Conservation (phyloP, 192 early-diverging fungal genomes). For the Mortierella antarctica region DNA sequence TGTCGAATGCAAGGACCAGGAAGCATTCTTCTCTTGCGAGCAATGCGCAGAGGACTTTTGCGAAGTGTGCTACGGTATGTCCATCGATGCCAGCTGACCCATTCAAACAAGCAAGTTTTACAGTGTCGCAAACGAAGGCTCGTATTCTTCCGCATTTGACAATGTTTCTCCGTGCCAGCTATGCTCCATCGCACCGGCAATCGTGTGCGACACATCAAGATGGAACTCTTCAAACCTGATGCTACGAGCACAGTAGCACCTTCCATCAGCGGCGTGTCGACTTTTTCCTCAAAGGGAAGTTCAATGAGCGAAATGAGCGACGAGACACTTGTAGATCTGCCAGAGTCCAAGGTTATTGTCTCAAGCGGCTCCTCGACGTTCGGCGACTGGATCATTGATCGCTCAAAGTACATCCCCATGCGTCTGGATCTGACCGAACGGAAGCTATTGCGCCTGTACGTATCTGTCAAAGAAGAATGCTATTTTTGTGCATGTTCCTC, state of each 20-base stretch:
- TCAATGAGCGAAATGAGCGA: slow-evolving; percentile 39
- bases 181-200: slow-evolving; percentile 88
- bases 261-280: slow-evolving; percentile 21
- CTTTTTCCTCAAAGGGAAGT: slow-evolving; percentile 31
- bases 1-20: slow-evolving; percentile 90
- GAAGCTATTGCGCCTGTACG: slow-evolving; percentile 88
- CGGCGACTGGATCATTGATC: slow-evolving; percentile 86
- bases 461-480: slow-evolving; percentile 11
- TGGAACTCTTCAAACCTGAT: slow-evolving; percentile 43
- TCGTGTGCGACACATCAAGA: slow-evolving; percentile 66
- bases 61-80: slow-evolving; percentile 82
- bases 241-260: slow-evolving; percentile 10
- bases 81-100: background rate
- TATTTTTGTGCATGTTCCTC: background rate
- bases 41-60: slow-evolving; percentile 91
- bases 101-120: background rate
- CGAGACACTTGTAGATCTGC: slow-evolving; percentile 25
- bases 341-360: slow-evolving; percentile 44
- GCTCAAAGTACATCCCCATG: slow-evolving; percentile 94
- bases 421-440: slow-evolving; percentile 91
- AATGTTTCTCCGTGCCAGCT: slow-evolving; percentile 17
- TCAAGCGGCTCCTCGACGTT: slow-evolving; percentile 64
- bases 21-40: slow-evolving; percentile 76
- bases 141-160: background rate
- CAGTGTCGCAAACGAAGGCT: background rate